Conservation (phyloP, 2,329 filamentous ascomycete genomes). For the Aspergillus terreus region DNA sequence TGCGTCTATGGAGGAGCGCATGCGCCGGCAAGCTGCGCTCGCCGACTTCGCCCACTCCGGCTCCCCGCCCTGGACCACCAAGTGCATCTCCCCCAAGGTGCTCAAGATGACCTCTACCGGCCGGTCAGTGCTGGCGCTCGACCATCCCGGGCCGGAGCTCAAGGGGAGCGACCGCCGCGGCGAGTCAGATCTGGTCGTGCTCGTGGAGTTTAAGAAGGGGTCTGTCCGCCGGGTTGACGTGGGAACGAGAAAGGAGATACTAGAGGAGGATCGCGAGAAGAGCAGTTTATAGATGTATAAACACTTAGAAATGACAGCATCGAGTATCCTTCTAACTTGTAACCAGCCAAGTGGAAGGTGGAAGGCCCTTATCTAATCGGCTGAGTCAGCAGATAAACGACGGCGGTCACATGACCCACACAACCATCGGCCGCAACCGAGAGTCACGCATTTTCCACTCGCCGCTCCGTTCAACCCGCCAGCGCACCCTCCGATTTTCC, state of each 20-base stretch:
- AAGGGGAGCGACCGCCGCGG: slow-evolving; percentile 48
- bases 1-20: slow-evolving; percentile 25
- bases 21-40: slow-evolving; percentile 42
- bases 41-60: slow-evolving; percentile 47
- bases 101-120: slow-evolving; percentile 43
- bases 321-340: too few relatives aligned
- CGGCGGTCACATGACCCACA: slow-evolving; percentile 39
- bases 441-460: slow-evolving; percentile 27
- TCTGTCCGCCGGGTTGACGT: slow-evolving; percentile 56
- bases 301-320: too few relatives aligned
- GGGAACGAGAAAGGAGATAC: slow-evolving; percentile 45
- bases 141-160: slow-evolving; percentile 55
- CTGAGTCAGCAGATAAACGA: slow-evolving; percentile 8
- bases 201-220: slow-evolving; percentile 55
- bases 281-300: slow-evolving; percentile 26
- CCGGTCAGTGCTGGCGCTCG: slow-evolving; percentile 50
- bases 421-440: slow-evolving; percentile 26
- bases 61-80: slow-evolving; percentile 44
- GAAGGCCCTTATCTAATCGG: neutral
- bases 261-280: slow-evolving; percentile 31
- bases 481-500: slow-evolving; percentile 19
- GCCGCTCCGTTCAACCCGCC: slow-evolving; percentile 25
- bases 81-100: slow-evolving; percentile 44
- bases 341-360: too few relatives aligned
- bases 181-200: slow-evolving; percentile 53